These are phyloP conservation scores for Scutellaria barbata DNA, from an alignment of 257 asterid genomes.

Conservation along the genomic window DNA sequence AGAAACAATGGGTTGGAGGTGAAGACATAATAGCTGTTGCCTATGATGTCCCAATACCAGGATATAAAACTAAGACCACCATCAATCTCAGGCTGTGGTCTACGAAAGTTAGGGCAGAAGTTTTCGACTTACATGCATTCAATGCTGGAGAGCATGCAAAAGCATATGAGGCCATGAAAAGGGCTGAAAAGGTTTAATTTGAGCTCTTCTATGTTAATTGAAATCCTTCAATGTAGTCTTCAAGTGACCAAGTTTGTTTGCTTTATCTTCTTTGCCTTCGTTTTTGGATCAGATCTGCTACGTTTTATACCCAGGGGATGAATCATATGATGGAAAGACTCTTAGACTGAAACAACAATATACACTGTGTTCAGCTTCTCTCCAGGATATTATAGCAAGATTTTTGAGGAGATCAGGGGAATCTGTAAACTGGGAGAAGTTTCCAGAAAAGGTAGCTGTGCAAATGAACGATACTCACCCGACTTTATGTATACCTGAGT, in stretches of 20 bases:
- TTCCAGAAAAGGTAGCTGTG: constrained; percentile 65
- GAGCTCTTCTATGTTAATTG: constrained; percentile 4
- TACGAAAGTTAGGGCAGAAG: constrained; percentile 57
- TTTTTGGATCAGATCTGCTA: constrained; percentile 56
- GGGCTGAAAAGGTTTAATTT: constrained; percentile 61
- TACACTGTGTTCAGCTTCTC: constrained; percentile 71
- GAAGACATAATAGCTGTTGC: constrained; percentile 64
- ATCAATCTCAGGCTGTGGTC: constrained; percentile 68
- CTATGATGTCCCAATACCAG: constrained; percentile 77
- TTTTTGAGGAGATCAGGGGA: constrained; percentile 61
- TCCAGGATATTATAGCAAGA: constrained; percentile 64
- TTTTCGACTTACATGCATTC: constrained; percentile 57
- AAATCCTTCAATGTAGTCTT: background rate
- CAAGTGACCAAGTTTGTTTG: no score
- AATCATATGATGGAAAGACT: constrained; percentile 62
- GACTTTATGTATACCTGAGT: constrained; percentile 69
- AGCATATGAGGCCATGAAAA: constrained; percentile 63
- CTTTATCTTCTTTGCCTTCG: background rate
- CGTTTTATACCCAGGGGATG: constrained; percentile 70
- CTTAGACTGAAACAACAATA: constrained; percentile 72
- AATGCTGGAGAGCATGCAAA: constrained; percentile 66
- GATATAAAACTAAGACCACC: constrained; percentile 66
- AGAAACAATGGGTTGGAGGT: constrained; percentile 67
- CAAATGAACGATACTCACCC: constrained; percentile 80
- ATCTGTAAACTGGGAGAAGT: constrained; percentile 52